These are phyloP conservation scores for Calonectria pteridis DNA, from an alignment of 2,329 filamentous ascomycete genomes.

Conservation along the genomic window DNA sequence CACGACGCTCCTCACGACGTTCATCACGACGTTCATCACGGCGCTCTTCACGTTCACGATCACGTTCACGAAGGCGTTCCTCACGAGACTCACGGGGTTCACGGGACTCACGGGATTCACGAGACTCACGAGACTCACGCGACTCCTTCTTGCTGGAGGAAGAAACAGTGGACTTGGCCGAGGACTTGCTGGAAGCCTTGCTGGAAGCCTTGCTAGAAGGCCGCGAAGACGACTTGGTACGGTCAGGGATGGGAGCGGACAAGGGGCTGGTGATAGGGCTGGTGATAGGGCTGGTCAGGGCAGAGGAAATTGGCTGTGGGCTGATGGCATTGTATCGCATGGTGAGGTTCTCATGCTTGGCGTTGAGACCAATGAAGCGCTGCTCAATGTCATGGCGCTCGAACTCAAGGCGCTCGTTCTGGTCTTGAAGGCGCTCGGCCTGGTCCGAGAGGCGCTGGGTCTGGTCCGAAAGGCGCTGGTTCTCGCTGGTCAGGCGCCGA, in stretches of 20 bases:
- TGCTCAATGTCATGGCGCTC: slow-evolving; percentile 46
- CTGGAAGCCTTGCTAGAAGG: slow-evolving; percentile 47
- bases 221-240: slow-evolving; percentile 44
- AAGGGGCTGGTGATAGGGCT: slow-evolving; percentile 42
- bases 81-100: slow-evolving; percentile 31
- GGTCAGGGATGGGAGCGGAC: slow-evolving; percentile 41
- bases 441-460: slow-evolving; percentile 30
- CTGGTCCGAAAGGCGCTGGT: slow-evolving; percentile 38
- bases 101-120: slow-evolving; percentile 21
- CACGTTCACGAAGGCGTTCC: slow-evolving; percentile 35
- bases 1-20: slow-evolving; percentile 26
- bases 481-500: slow-evolving; percentile 18
- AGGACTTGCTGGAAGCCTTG: slow-evolving; percentile 45
- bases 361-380: slow-evolving; percentile 44
- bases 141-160: slow-evolving; percentile 44
- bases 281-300: slow-evolving; percentile 43
- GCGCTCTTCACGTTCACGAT: slow-evolving; percentile 29
- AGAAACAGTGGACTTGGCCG: slow-evolving; percentile 30
- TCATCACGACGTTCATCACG: slow-evolving; percentile 35
- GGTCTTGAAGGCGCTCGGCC: slow-evolving; percentile 35
- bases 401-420: slow-evolving; percentile 44
- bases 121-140: slow-evolving; percentile 30
- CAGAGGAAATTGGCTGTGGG: slow-evolving; percentile 36
- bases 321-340: slow-evolving; percentile 46
- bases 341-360: slow-evolving; percentile 46